Evolutionary conservation across 208 protist genomes (phyloP).

Genomic region (Porcisia deanei): DNA sequence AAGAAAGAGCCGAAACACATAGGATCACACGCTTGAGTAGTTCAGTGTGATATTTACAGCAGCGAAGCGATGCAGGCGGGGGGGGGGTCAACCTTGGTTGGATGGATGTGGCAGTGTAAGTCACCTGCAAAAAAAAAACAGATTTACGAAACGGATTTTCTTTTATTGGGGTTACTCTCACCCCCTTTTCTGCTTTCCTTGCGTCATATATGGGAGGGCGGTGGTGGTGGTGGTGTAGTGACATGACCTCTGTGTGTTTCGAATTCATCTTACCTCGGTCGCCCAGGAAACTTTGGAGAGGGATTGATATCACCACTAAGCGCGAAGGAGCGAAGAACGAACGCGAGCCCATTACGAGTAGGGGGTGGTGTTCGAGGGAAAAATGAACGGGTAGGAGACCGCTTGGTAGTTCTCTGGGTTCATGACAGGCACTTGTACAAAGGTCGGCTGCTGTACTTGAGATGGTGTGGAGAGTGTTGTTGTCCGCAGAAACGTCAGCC

Average conservation of each 20-base stretch:
- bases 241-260: neutral
- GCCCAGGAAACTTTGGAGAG: neutral
- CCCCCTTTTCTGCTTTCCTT: neutral
- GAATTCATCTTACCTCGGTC: neutral
- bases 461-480: neutral
- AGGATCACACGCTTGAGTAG: neutral
- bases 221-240: neutral
- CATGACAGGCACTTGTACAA: conserved; percentile 1
- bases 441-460: conserved; percentile 2
- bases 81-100: neutral
- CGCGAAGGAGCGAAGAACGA: neutral
- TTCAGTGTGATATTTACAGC: neutral
- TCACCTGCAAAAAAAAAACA: neutral
- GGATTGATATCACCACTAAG: neutral
- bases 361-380: neutral
- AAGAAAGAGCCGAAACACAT: conserved; percentile 4
- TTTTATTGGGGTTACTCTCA: neutral
- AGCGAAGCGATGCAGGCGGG: neutral
- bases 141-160: neutral
- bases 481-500: conserved; percentile 2
- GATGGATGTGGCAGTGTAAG: neutral
- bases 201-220: neutral
- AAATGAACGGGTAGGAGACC: conserved; percentile 16
- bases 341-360: neutral
- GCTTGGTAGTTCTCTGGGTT: conserved; percentile 12